Evolutionary conservation across 805 yeast species (phyloP).

Genomic region (Sungouiella blattae): DNA sequence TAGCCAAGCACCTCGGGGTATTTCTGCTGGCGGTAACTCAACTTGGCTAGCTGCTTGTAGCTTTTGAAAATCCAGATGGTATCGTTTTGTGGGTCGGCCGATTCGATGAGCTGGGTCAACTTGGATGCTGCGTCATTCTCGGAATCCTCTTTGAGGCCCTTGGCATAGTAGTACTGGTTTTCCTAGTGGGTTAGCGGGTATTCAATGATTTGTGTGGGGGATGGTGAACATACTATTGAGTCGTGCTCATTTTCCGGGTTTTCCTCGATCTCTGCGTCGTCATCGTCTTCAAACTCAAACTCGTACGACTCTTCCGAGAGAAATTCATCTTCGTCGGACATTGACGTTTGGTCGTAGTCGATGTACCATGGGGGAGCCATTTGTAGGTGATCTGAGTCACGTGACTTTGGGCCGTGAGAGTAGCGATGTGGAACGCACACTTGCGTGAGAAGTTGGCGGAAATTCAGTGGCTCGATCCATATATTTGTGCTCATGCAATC

Average conservation of each 20-base stretch:
- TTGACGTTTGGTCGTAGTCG: too few relatives aligned
- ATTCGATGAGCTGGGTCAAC: slow-evolving; percentile 15
- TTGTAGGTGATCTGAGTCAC: too few relatives aligned
- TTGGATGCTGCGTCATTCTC: slow-evolving; percentile 5
- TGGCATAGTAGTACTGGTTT: slow-evolving; percentile 35
- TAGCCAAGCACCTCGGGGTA: slow-evolving; percentile 21
- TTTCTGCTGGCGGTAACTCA: slow-evolving; percentile 22
- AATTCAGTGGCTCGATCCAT: too few relatives aligned
- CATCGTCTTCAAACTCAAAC: slow-evolving; percentile 33
- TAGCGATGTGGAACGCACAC: too few relatives aligned
- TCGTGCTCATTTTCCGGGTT: slow-evolving; percentile 21
- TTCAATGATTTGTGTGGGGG: neutral
- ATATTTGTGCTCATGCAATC: neutral
- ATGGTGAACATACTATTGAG: slow-evolving; percentile 10
- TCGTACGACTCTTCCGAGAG: slow-evolving; percentile 40
- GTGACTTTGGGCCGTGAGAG: too few relatives aligned
- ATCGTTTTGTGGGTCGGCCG: slow-evolving; percentile 20
- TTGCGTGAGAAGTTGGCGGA: too few relatives aligned
- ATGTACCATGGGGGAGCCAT: too few relatives aligned
- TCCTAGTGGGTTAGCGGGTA: slow-evolving; percentile 22
- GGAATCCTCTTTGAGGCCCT: slow-evolving; percentile 33
- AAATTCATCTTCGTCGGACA: slow-evolving; percentile 37
- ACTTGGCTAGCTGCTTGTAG: slow-evolving; percentile 39
- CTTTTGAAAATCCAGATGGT: slow-evolving; percentile 38
- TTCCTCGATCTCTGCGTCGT: slow-evolving; percentile 24